Evolutionary conservation across 2,329 filamentous ascomycete species (phyloP).

Genomic region (Aspergillus arachidicola): DNA sequence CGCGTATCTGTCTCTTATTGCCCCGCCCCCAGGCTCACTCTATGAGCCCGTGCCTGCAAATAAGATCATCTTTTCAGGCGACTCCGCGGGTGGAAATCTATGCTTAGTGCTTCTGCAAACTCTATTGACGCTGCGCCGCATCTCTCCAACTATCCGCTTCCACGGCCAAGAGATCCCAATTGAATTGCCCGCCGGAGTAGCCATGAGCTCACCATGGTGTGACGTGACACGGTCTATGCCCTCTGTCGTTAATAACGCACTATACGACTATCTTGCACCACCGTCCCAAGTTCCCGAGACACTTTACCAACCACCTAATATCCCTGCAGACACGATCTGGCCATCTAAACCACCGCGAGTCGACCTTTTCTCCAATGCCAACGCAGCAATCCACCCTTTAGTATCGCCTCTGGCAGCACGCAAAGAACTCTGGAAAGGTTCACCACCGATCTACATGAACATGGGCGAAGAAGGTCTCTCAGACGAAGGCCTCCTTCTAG

Average conservation of each 20-base stretch:
- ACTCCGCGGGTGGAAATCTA: conserved; percentile 51
- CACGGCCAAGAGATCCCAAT: conserved; percentile 44
- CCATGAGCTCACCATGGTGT: conserved; percentile 45
- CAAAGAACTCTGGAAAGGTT: conserved; percentile 42
- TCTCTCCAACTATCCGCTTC: conserved; percentile 39
- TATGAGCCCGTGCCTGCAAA: conserved; percentile 46
- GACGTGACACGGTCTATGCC: conserved; percentile 48
- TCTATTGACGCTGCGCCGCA: conserved; percentile 44
- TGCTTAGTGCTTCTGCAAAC: conserved; percentile 44
- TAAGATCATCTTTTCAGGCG: conserved; percentile 50
- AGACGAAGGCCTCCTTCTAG: conserved; percentile 44
- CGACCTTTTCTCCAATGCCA: conserved; percentile 45
- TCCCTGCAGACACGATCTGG: conserved; percentile 43
- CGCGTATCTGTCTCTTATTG: conserved; percentile 51
- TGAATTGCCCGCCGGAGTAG: conserved; percentile 45
- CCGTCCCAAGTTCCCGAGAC: conserved; percentile 28
- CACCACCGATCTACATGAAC: conserved; percentile 45
- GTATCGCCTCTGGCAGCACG: conserved; percentile 42
- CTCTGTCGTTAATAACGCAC: conserved; percentile 39
- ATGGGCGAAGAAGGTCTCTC: conserved; percentile 46
- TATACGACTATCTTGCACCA: conserved; percentile 44
- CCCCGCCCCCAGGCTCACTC: conserved; percentile 45
- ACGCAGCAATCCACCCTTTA: conserved; percentile 43
- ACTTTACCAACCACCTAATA: conserved; percentile 27
- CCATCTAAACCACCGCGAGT: conserved; percentile 45